A percentile compares a stretch with the other conserved stretches of the same genome.
Evolutionary conservation across 2,329 filamentous ascomycete species (phyloP).

Genomic region (Pochonia chlamydosporia): DNA sequence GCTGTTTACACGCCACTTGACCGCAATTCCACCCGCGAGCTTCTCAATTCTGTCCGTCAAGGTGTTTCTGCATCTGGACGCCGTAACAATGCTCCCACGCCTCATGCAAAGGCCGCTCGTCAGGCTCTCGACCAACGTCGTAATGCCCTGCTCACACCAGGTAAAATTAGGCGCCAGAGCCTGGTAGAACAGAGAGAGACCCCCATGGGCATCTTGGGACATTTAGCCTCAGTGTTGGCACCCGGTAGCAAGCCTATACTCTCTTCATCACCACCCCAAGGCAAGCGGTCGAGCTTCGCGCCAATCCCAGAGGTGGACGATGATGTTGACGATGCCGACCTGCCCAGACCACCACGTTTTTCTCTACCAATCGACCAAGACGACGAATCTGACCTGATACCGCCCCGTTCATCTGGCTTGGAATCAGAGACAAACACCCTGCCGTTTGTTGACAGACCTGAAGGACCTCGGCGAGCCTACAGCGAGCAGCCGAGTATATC

Average conservation of each 20-base stretch:
- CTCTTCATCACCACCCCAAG: slow-evolving; percentile 36
- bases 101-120: slow-evolving; percentile 56
- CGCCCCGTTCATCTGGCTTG: slow-evolving; percentile 47
- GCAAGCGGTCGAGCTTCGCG: slow-evolving; percentile 21
- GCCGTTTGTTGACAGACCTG: slow-evolving; percentile 55
- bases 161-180: slow-evolving; percentile 52
- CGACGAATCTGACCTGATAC: slow-evolving; percentile 45
- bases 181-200: slow-evolving; percentile 50
- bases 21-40: slow-evolving; percentile 26
- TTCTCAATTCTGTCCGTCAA: slow-evolving; percentile 32
- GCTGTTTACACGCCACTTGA: slow-evolving; percentile 37
- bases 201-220: slow-evolving; percentile 46
- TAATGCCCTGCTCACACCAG: slow-evolving; percentile 54
- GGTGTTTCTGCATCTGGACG: slow-evolving; percentile 41
- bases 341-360: slow-evolving; percentile 45
- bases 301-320: slow-evolving; percentile 28
- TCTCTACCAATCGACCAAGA: slow-evolving; percentile 48
- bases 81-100: slow-evolving; percentile 44
- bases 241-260: slow-evolving; percentile 37
- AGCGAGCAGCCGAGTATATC: slow-evolving; percentile 42
- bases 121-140: slow-evolving; percentile 54
- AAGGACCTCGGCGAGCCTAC: slow-evolving; percentile 48
- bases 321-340: slow-evolving; percentile 40
- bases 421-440: slow-evolving; percentile 55
- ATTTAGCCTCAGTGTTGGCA: slow-evolving; percentile 49